phyloP scores from a whole-genome alignment of 169 alveolate genomes.

The Plasmodium vinckei region DNA sequence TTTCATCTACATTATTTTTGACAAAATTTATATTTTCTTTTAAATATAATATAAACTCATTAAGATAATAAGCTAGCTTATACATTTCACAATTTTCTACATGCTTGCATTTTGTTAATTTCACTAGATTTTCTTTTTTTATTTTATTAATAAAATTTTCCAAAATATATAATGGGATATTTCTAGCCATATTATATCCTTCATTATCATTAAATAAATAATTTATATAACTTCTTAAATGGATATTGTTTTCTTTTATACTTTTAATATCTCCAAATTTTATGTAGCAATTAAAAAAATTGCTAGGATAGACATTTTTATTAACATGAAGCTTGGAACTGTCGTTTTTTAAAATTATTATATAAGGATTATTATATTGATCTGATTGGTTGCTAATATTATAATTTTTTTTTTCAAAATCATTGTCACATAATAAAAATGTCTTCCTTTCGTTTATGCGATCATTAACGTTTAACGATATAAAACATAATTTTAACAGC shows the following conservation, averaged over 20 bases:
- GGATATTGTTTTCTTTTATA: slow-evolving; percentile 26
- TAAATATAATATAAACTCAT: slow-evolving; percentile 71
- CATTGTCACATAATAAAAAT: background rate
- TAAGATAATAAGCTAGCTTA: slow-evolving; percentile 66
- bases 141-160: slow-evolving; percentile 61
- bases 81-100: slow-evolving; percentile 71
- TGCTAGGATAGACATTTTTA: background rate
- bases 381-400: too few relatives aligned
- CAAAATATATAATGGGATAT: slow-evolving; percentile 57
- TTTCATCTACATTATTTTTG: slow-evolving; percentile 3
- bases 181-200: slow-evolving; percentile 5
- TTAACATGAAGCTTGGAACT: slow-evolving; percentile 6
- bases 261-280: slow-evolving; percentile 18
- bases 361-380: background rate
- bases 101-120: slow-evolving; percentile 56
- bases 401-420: background rate
- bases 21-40: slow-evolving; percentile 41
- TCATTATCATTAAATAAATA: slow-evolving; percentile 42
- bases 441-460: background rate
- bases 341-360: slow-evolving; percentile 1
- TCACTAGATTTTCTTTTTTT: slow-evolving; percentile 45
- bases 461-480: slow-evolving; percentile 35
- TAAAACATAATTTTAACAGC: slow-evolving; percentile 46
- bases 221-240: slow-evolving; percentile 33
- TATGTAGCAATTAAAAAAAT: slow-evolving; percentile 38